A percentile compares a stretch with the other conserved stretches of the same genome.
These are phyloP conservation scores for Harringtonia aguacate DNA, from an alignment of 2,329 filamentous ascomycete genomes.

Conservation along the genomic window DNA sequence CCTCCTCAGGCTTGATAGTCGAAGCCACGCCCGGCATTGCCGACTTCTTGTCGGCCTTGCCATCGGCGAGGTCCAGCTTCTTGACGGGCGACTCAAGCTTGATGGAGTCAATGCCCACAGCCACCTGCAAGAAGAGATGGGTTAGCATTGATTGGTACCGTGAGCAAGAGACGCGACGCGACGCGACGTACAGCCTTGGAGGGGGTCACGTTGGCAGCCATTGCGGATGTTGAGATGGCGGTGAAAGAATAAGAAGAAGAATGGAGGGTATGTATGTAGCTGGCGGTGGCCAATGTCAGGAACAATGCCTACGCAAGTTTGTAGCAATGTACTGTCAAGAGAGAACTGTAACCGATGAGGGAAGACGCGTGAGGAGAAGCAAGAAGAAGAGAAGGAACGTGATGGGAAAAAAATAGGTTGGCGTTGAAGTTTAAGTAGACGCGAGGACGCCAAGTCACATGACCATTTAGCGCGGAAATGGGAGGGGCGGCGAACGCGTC, in stretches of 20 bases:
- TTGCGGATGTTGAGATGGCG: slow-evolving; percentile 28
- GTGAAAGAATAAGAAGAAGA: background rate
- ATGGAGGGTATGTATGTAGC: background rate
- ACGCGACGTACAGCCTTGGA: slow-evolving; percentile 21
- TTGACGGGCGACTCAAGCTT: slow-evolving; percentile 91
- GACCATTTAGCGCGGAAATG: slow-evolving; percentile 8
- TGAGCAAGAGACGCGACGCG: slow-evolving; percentile 9
- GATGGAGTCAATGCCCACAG: slow-evolving; percentile 74
- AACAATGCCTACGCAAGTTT: slow-evolving; percentile 4
- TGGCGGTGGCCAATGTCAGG: slow-evolving; percentile 1
- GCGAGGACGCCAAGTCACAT: slow-evolving; percentile 13
- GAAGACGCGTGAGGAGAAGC: slow-evolving; percentile 5
- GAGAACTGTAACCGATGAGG: background rate
- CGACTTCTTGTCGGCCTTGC: slow-evolving; percentile 35
- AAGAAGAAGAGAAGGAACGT: background rate
- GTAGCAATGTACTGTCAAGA: background rate
- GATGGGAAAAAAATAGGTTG: slow-evolving; percentile 8
- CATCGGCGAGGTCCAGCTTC: slow-evolving; percentile 53
- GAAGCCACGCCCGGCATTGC: slow-evolving; percentile 32
- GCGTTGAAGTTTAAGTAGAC: slow-evolving; percentile 13
- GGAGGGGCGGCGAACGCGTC: slow-evolving; percentile 8
- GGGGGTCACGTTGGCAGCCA: slow-evolving; percentile 48
- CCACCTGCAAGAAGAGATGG: slow-evolving; percentile 49
- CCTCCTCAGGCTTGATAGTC: slow-evolving; percentile 56
- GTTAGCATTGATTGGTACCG: slow-evolving; percentile 18